phyloP scores from a whole-genome alignment of 495 filamentous ascomycete species.

The Penicillium robsamsonii region DNA sequence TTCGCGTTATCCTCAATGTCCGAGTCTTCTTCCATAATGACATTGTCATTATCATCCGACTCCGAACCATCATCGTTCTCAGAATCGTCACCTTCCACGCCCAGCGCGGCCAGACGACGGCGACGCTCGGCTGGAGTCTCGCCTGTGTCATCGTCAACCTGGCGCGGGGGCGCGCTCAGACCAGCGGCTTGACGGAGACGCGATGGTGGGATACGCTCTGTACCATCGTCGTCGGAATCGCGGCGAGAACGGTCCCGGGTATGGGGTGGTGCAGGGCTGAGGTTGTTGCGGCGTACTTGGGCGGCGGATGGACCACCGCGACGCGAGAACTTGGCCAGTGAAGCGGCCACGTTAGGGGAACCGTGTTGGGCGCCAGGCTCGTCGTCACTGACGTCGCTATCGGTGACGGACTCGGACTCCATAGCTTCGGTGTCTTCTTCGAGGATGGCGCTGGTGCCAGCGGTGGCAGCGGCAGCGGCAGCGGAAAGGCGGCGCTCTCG shows the following conservation, averaged over 20 bases:
- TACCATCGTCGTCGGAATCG: slow-evolving; percentile 60
- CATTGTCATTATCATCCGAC: slow-evolving; percentile 17
- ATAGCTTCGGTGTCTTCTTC: slow-evolving; percentile 25
- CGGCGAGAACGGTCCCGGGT: slow-evolving; percentile 34
- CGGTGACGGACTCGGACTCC: slow-evolving; percentile 28
- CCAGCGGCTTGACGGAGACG: slow-evolving; percentile 40
- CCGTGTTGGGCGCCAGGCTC: slow-evolving; percentile 23
- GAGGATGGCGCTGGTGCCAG: slow-evolving; percentile 14
- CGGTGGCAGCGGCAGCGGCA: slow-evolving; percentile 17
- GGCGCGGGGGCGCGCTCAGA: slow-evolving; percentile 26
- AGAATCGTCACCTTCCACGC: slow-evolving; percentile 59
- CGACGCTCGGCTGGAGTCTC: slow-evolving; percentile 84
- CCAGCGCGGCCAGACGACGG: slow-evolving; percentile 82
- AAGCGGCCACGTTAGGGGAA: slow-evolving; percentile 46
- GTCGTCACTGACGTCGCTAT: slow-evolving; percentile 33
- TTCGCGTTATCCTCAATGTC: slow-evolving; percentile 32
- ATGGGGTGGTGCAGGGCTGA: slow-evolving; percentile 27
- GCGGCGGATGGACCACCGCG: slow-evolving; percentile 37
- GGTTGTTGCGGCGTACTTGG: slow-evolving; percentile 48
- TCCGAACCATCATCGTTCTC: slow-evolving; percentile 51
- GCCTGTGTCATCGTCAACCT: slow-evolving; percentile 46
- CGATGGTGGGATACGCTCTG: slow-evolving; percentile 51
- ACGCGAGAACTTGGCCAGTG: slow-evolving; percentile 42
- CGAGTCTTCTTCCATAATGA: slow-evolving; percentile 22
- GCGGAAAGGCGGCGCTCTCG: slow-evolving; percentile 30